These are phyloP conservation scores for Datura wrightii DNA, from an alignment of 257 asterid genomes.

Conservation along the genomic window DNA sequence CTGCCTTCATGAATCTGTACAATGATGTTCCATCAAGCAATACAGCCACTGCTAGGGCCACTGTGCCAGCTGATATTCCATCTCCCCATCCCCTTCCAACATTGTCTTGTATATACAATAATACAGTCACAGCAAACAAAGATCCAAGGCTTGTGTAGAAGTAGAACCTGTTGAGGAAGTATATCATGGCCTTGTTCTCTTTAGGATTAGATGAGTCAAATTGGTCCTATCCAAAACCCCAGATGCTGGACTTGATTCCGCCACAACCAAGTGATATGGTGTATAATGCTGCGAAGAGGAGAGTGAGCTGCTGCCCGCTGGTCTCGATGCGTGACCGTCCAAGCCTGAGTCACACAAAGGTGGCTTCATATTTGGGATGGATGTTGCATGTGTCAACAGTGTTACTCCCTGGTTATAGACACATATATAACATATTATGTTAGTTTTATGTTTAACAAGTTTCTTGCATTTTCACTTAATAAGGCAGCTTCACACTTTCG, in stretches of 20 bases:
- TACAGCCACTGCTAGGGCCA: conserved; percentile 12
- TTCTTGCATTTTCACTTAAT: neutral
- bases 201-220: conserved; percentile 18
- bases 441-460: neutral
- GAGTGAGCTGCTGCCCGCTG: neutral
- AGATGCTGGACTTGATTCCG: conserved; percentile 27
- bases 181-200: conserved; percentile 30
- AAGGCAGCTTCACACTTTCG: neutral
- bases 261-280: conserved; percentile 30
- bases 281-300: conserved; percentile 30
- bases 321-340: neutral
- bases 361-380: conserved; percentile 32
- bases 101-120: conserved; percentile 33
- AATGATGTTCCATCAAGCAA: conserved; percentile 26
- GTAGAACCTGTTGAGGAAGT: conserved; percentile 31
- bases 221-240: conserved; percentile 29
- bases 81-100: conserved; percentile 33
- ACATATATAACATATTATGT: neutral
- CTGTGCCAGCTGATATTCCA: conserved; percentile 27
- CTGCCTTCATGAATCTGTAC: conserved; percentile 25
- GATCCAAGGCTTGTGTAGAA: conserved; percentile 26
- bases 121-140: conserved; percentile 22
- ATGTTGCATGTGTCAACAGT: conserved; percentile 25
- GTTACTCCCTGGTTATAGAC: conserved; percentile 23
- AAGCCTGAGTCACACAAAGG: neutral